Base-by-base conservation (phyloP, 2,329 filamentous ascomycete species). In the Aspergillus felis region DNA sequence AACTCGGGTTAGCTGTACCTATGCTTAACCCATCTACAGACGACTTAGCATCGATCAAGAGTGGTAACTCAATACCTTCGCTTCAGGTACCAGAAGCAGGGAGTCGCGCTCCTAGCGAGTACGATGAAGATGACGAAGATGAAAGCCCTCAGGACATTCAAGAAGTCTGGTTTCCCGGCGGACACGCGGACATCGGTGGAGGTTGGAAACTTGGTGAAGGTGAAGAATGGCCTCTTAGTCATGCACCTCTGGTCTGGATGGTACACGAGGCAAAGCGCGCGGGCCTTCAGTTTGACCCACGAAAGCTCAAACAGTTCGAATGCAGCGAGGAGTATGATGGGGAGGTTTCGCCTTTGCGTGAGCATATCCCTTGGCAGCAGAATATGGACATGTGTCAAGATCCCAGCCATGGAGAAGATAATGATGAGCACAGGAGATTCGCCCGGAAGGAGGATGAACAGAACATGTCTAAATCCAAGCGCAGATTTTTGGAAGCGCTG, bases 181-280 rank as follows among this genome's bases (percentile, higher is more conserved):
- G 87, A 10, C 90, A 95, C 61, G 90, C 85, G 1, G 90, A 93
- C 61, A 85, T 92, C 29, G 90, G 90, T 1, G 90, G 90, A 9
- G 90, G 90, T 0, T 92, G 89, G 89, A 82, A 84, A 51, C 74
- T 84, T 0, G 71, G 77, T 0, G 77, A 78, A 1, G 80, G 78
- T 25, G 88, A 89, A 67, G 63, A 72, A 28, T 77, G 76, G 62
- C 81, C 86, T 7, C 78, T 89, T 25, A 89, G 86, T 61, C 87
- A 90, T 64, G 81, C 87, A 1, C 86, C 87, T 0, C 77, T 90
- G 1, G 82, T 87, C 0, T 90, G 87, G 83, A 90, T 91, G 82
- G 82, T 90, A 0, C 78, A 82, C 38, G 84, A 87, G 71, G 84
- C 84, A 1, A 77, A 81, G 57, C 79, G 77, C 49, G 89, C 90